Percentiles rank a stretch among this genome's conserved stretches.
phyloP scores from a whole-genome alignment of 2,329 filamentous ascomycete species.

The Ophiocordyceps camponoti-saundersi region DNA sequence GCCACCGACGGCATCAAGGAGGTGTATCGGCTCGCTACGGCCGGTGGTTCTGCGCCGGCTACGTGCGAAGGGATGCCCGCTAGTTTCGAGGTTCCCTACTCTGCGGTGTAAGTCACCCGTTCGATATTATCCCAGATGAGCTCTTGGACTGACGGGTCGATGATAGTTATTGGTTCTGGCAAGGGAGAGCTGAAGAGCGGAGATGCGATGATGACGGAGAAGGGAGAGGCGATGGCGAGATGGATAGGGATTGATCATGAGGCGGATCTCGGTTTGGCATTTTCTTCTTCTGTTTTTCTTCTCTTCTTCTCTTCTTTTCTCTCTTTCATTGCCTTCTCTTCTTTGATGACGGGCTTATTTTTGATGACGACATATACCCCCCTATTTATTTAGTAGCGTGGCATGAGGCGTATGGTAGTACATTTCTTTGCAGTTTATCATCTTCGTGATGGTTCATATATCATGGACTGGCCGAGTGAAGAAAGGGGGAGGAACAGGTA shows the following conservation, averaged over 20 bases:
- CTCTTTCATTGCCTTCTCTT: not conserved
- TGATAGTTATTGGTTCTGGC: conserved; percentile 21
- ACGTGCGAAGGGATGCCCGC: conserved; percentile 50
- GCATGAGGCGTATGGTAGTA: too few species aligned
- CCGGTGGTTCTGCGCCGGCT: conserved; percentile 58
- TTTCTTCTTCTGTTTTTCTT: not conserved
- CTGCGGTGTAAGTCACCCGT: conserved; percentile 54
- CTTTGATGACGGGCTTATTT: too few species aligned
- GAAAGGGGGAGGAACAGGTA: too few species aligned
- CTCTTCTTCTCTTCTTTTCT: not conserved
- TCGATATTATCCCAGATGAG: not conserved
- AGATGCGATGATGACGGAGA: not conserved
- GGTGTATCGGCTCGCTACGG: conserved; percentile 73
- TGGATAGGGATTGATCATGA: not conserved
- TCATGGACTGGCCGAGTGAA: too few species aligned
- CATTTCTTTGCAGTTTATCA: too few species aligned
- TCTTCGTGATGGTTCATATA: too few species aligned
- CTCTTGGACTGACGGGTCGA: not conserved
- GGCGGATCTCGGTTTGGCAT: too few species aligned
- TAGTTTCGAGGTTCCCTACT: conserved; percentile 60
- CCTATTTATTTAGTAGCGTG: too few species aligned
- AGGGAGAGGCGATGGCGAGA: not conserved
- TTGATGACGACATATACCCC: too few species aligned
- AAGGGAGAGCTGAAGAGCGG: conserved; percentile 2
- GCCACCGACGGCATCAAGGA: conserved; percentile 50